Evolutionary conservation across 2,329 filamentous ascomycete species (phyloP).

Genomic region (Penicillium sp.): DNA sequence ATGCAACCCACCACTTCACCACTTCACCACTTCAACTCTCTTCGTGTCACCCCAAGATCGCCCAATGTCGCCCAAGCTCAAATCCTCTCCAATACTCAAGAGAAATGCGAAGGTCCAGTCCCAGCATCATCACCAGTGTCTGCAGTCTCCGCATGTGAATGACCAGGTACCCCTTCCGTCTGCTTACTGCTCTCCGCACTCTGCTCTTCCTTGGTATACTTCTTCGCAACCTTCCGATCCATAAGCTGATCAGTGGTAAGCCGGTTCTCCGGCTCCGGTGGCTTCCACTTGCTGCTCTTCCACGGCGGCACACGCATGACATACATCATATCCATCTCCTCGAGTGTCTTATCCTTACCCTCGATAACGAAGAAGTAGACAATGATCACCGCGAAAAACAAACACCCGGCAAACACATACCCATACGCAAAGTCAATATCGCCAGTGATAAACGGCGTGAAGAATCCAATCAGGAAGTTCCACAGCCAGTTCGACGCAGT

Average conservation of each 20-base stretch:
- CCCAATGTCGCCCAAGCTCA: neutral
- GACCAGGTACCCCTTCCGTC: slow-evolving; percentile 7
- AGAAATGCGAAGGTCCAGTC: slow-evolving; percentile 14
- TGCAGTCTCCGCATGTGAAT: slow-evolving; percentile 19
- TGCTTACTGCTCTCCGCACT: slow-evolving; percentile 7
- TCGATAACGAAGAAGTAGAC: slow-evolving; percentile 68
- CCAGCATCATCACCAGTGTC: slow-evolving; percentile 8
- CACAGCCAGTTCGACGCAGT: slow-evolving; percentile 67
- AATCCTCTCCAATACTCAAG: neutral
- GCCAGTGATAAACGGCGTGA: slow-evolving; percentile 66
- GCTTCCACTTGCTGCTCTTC: slow-evolving; percentile 45
- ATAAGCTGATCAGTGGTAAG: slow-evolving; percentile 22
- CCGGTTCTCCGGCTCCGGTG: slow-evolving; percentile 20
- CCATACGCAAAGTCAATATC: slow-evolving; percentile 66
- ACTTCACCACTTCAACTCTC: neutral
- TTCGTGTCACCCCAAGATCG: neutral
- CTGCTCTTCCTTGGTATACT: slow-evolving; percentile 14
- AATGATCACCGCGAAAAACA: slow-evolving; percentile 53
- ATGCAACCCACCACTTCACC: neutral
- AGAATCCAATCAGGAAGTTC: slow-evolving; percentile 66
- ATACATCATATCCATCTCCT: slow-evolving; percentile 70
- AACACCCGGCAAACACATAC: slow-evolving; percentile 66
- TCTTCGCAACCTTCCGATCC: slow-evolving; percentile 18
- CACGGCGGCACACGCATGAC: slow-evolving; percentile 53
- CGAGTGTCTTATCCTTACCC: slow-evolving; percentile 58